Base-by-base conservation (phyloP, 352 stramenopile genomes). In the Halophytophthora polymorphica region DNA sequence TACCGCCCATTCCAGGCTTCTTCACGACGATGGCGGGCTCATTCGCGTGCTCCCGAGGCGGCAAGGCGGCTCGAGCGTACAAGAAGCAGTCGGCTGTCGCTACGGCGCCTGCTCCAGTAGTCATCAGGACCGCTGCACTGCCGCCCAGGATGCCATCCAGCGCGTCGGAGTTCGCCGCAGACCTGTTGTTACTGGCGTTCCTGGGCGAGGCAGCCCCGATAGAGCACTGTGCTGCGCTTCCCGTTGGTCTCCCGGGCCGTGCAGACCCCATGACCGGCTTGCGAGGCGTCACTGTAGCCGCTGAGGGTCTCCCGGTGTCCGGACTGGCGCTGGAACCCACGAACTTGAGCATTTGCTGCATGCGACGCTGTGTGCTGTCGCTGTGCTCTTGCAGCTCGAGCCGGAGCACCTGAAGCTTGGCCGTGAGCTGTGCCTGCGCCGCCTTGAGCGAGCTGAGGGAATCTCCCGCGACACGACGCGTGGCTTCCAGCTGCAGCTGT, bases 341-440 rank as follows among this genome's bases (percentile, higher is more conserved):
- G 13, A 55, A 36, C 13, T 74, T 71, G 4, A 53, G 23, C 11
- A 79, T 36, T 10, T 81, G 67, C 31, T 68, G 56, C 17, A 73
- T 45, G 14, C 66, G 58, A 2, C 62, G 61, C 23, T 70, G 47
- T 3, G 50, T 50, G 11, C 60, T 57, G 11, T 76, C 60, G 4
- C 14, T 49, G 18, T 67, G 55, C 31, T 75, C 64, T 31, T 77
- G 68, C 6, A 77, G 40, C 44, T 84, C 73, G 2, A 73, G 25
- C 2, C 67, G 55, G 10, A 74, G n/a, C 28, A 83, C 58, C 41
- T 81, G 69, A 10, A 83, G 40, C 38, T 78, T 81, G 21, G 67
- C 36, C 2, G 67, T 56, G 29, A 79, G 48, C 21, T 83, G 73
- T 14, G 54, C 45, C 6, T 83, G 45, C 0, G 41, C 37, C 2